Percentiles rank a stretch among this genome's conserved stretches.
Conservation (phyloP, 2,329 filamentous ascomycete species). For the Davidsoniella virescens region DNA sequence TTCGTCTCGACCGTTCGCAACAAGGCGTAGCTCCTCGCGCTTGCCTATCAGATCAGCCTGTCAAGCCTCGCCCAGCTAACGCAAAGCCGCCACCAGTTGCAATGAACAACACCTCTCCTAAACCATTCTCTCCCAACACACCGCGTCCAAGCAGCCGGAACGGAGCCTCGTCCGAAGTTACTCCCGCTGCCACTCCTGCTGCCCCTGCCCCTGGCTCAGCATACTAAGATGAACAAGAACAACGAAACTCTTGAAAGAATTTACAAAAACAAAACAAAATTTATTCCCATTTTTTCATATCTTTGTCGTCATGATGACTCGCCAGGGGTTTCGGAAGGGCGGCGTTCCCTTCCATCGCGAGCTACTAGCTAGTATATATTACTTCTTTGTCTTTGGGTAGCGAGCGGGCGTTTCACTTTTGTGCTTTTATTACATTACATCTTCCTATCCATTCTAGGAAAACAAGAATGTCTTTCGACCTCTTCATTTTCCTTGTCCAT, state of each 20-base stretch:
- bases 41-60: constrained; percentile 78
- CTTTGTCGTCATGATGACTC: not conserved
- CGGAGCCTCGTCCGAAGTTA: not conserved
- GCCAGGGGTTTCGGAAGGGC: not conserved
- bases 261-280: no score
- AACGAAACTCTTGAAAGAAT: not conserved
- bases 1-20: constrained; percentile 72
- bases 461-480: no score
- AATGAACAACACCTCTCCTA: constrained; percentile 5
- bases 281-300: constrained; percentile 1
- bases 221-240: not conserved
- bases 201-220: constrained; percentile 5
- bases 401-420: not conserved
- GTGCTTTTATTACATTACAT: not conserved
- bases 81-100: constrained; percentile 16
- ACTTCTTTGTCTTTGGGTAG: not conserved
- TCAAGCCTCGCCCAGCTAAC: constrained; percentile 58
- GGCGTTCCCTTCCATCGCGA: not conserved
- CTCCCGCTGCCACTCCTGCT: not conserved
- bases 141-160: not conserved
- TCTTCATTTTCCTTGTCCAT: no score
- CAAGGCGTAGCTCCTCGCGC: constrained; percentile 91
- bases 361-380: not conserved
- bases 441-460: not conserved
- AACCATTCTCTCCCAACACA: no score